A percentile compares a stretch with the other conserved stretches of the same genome.
Conservation (phyloP, 1,284 basidiomycete genomes). For the Phylloboletellus chloephorus region DNA sequence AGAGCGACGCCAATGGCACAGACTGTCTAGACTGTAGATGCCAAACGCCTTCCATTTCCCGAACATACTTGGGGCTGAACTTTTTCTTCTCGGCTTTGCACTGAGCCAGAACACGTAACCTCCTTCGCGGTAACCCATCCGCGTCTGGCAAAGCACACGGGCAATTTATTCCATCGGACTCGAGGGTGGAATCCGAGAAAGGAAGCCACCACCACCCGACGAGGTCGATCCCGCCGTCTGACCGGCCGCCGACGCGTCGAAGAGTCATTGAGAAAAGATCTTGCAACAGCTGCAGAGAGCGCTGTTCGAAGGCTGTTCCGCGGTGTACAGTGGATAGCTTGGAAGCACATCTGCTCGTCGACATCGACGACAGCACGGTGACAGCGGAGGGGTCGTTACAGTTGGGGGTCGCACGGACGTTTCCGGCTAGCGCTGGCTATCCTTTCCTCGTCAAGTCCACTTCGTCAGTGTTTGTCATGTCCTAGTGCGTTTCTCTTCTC, state of each 20-base stretch:
- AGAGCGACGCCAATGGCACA: background rate
- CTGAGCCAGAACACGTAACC: conserved; percentile 77
- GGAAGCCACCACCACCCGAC: conserved; percentile 91
- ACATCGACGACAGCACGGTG: background rate
- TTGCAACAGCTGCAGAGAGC: conserved; percentile 58
- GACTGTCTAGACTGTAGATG: conserved; percentile 26
- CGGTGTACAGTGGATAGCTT: conserved; percentile 46
- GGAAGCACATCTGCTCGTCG: conserved; percentile 6
- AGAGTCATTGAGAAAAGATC: conserved; percentile 75
- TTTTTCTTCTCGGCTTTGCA: conserved; percentile 88
- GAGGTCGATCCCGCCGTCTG: conserved; percentile 86
- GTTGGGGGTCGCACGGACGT: conserved; percentile 21
- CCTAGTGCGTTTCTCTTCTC: conserved; percentile 34
- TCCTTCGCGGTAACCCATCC: conserved; percentile 29
- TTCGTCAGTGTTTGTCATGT: conserved; percentile 32
- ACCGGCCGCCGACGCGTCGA: conserved; percentile 68
- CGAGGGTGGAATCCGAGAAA: conserved; percentile 13
- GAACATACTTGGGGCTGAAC: conserved; percentile 70
- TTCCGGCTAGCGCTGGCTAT: conserved; percentile 14
- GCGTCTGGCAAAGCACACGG: conserved; percentile 11
- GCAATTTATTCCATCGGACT: background rate
- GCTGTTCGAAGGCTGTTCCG: conserved; percentile 73
- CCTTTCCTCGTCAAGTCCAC: background rate
- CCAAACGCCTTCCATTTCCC: conserved; percentile 85
- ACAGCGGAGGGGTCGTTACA: conserved; percentile 8